Evolutionary conservation across 768 basidiomycete species (phyloP).

Genomic region (Trametes meyenii): DNA sequence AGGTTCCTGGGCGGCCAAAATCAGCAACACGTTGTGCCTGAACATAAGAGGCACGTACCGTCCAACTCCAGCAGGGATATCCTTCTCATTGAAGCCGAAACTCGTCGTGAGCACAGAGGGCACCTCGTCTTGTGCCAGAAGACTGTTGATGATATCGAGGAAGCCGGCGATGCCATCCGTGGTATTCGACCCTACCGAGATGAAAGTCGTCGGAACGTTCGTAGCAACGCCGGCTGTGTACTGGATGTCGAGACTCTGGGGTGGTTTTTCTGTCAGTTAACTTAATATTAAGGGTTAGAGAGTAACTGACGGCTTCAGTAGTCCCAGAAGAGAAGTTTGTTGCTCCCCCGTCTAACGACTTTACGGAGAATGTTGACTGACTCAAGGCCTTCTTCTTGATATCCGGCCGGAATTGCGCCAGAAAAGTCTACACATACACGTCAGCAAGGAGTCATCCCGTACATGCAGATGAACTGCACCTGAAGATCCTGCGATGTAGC

Average conservation of each 20-base stretch:
- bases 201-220: conserved; percentile 34
- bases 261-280: conserved; percentile 1
- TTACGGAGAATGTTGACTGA: conserved; percentile 18
- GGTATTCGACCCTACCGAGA: conserved; percentile 32
- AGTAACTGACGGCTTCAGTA: conserved; percentile 30
- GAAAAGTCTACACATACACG: conserved; percentile 33
- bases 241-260: conserved; percentile 33
- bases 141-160: conserved; percentile 55
- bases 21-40: conserved; percentile 40
- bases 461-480: too few species aligned
- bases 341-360: conserved; percentile 34
- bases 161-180: conserved; percentile 33
- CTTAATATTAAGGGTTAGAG: background rate
- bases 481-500: conserved; percentile 34
- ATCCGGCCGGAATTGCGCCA: conserved; percentile 27
- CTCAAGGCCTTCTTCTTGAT: conserved; percentile 15
- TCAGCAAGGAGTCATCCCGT: background rate
- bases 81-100: conserved; percentile 47
- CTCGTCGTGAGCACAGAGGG: conserved; percentile 70
- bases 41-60: conserved; percentile 1
- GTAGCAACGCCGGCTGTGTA: conserved; percentile 36
- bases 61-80: conserved; percentile 10
- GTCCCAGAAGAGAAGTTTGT: conserved; percentile 37
- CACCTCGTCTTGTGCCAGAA: conserved; percentile 44
- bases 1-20: conserved; percentile 32